phyloP scores from a whole-genome alignment of 2,329 filamentous ascomycete genomes.

The Canariomyces notabilis region DNA sequence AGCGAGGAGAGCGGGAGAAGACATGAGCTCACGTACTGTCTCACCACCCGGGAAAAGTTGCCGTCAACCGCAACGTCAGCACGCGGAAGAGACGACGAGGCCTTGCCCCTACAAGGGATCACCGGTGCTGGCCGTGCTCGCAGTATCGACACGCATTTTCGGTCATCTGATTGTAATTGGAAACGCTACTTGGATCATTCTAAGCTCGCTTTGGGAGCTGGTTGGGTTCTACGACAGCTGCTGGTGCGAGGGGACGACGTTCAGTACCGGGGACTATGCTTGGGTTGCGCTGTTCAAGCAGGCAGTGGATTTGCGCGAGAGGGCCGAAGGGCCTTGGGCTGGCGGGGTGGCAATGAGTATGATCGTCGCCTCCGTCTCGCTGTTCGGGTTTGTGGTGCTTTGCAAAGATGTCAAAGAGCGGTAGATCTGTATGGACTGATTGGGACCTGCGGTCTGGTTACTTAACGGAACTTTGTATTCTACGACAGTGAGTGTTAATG shows the following conservation, averaged over 20 bases:
- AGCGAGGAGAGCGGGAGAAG: too few species aligned
- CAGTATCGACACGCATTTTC: too few species aligned
- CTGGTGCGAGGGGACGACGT: not conserved
- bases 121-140: not conserved
- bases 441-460: too few species aligned
- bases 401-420: too few species aligned
- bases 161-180: not conserved
- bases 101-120: too few species aligned
- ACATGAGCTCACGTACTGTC: too few species aligned
- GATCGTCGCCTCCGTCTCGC: too few species aligned
- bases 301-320: not conserved
- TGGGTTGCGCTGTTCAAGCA: not conserved
- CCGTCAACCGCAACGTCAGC: not conserved
- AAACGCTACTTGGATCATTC: not conserved
- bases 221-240: slow-evolving; percentile 1
- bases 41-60: too few species aligned
- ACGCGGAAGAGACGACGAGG: not conserved
- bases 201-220: not conserved
- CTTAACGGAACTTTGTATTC: too few species aligned
- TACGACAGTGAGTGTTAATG: too few species aligned
- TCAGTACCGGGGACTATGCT: not conserved
- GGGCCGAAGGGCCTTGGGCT: not conserved
- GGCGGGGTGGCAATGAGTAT: not conserved
- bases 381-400: too few species aligned
- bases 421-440: too few species aligned